These are phyloP conservation scores for Epichloe gansuensis DNA, from an alignment of 2,329 filamentous ascomycete species.

Conservation along the genomic window DNA sequence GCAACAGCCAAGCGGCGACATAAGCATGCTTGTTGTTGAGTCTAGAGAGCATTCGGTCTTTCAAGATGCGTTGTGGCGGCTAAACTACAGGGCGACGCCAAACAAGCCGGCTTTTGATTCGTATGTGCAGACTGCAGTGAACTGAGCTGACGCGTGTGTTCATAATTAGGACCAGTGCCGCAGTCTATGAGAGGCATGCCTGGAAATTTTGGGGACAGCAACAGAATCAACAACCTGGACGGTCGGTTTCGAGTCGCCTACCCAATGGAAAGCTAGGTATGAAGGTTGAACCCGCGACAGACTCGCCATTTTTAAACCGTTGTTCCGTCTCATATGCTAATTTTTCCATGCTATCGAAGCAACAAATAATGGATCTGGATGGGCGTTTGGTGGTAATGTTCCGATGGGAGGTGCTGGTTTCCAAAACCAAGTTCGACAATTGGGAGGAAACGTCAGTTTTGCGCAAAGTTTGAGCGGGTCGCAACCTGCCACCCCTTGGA, in stretches of 20 bases:
- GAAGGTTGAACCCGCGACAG: neutral
- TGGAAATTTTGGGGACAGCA: constrained; percentile 47
- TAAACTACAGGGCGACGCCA: neutral
- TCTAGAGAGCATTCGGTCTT: neutral
- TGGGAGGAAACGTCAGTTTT: constrained; percentile 51
- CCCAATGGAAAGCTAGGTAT: constrained; percentile 54
- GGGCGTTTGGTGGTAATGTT: constrained; percentile 50
- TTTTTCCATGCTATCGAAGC: constrained; percentile 7
- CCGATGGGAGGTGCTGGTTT: constrained; percentile 47
- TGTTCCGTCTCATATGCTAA: neutral
- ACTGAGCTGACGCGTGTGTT: constrained; percentile 16
- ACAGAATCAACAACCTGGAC: constrained; percentile 40
- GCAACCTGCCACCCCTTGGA: constrained; percentile 50
- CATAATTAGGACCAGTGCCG: constrained; percentile 41
- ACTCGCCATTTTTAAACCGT: no score
- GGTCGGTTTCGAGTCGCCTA: constrained; percentile 46
- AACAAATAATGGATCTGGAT: constrained; percentile 42
- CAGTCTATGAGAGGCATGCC: constrained; percentile 52
- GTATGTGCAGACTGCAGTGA: neutral
- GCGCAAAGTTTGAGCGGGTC: constrained; percentile 53
- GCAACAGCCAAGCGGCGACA: neutral
- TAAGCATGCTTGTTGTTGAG: neutral
- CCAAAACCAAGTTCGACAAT: constrained; percentile 40
- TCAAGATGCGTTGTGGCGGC: neutral
- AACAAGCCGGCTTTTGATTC: neutral